phyloP scores from a whole-genome alignment of 306 rosid genomes.

The Vigna unguiculata region DNA sequence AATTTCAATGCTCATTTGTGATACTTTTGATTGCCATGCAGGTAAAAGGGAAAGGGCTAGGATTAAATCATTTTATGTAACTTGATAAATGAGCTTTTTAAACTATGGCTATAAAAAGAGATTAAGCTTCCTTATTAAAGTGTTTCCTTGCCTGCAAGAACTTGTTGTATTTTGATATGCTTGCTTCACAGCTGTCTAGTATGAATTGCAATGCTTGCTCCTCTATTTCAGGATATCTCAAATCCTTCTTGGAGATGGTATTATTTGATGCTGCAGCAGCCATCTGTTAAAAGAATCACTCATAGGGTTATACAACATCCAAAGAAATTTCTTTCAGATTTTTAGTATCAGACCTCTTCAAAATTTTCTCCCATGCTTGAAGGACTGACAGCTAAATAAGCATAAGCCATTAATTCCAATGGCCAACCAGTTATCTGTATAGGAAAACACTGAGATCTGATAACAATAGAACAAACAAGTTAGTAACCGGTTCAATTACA shows the following conservation, averaged over 20 bases:
- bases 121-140: background rate
- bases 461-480: constrained; percentile 33
- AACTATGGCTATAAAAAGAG: background rate
- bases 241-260: constrained; percentile 64
- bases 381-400: constrained; percentile 89
- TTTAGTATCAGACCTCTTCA: constrained; percentile 70
- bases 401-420: constrained; percentile 87
- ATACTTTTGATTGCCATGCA: constrained; percentile 11
- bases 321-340: constrained; percentile 14
- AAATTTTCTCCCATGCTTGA: constrained; percentile 78
- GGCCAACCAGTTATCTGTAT: constrained; percentile 95
- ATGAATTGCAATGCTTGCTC: constrained; percentile 87
- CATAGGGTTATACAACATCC: constrained; percentile 30
- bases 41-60: background rate
- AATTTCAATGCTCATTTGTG: constrained; percentile 7
- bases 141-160: constrained; percentile 74
- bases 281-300: constrained; percentile 65
- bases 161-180: constrained; percentile 86
- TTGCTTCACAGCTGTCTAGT: constrained; percentile 85
- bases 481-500: constrained; percentile 13
- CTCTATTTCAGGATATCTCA: constrained; percentile 80
- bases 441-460: constrained; percentile 90
- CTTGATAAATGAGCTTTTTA: constrained; percentile 11
- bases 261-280: constrained; percentile 87
- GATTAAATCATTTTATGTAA: background rate